Percentiles rank a stretch among this genome's conserved stretches.
These are phyloP conservation scores for Coccomyxa sp. DNA, from an alignment of 139 green algal genomes.

Conservation along the genomic window DNA sequence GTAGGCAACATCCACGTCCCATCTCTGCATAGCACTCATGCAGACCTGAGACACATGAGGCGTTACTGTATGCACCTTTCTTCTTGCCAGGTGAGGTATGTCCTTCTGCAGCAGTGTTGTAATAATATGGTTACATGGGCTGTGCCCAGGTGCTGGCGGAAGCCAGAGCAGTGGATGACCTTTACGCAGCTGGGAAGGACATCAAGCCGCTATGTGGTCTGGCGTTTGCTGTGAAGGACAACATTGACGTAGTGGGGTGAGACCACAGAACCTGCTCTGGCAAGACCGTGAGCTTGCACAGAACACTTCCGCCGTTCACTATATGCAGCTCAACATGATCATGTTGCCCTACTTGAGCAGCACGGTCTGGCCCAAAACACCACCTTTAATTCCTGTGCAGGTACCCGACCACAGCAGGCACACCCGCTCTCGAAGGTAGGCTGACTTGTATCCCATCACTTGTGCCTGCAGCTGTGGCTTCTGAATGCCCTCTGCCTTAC, in stretches of 20 bases:
- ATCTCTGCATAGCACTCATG: background rate
- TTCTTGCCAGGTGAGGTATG: no score
- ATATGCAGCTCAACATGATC: no score
- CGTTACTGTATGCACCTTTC: background rate
- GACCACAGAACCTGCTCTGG: background rate
- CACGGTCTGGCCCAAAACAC: no score
- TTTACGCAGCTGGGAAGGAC: background rate
- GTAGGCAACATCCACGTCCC: background rate
- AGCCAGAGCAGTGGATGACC: background rate
- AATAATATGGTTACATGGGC: no score
- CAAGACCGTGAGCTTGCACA: no score
- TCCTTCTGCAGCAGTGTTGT: no score
- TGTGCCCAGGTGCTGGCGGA: slow-evolving; percentile 5
- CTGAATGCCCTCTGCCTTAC: no score
- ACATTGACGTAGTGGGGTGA: slow-evolving; percentile 1
- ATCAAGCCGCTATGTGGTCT: slow-evolving; percentile 6
- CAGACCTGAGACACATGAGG: background rate
- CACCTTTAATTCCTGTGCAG: background rate
- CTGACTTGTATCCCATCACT: no score
- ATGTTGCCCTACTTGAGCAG: no score
- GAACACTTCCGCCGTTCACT: no score
- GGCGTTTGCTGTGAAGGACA: slow-evolving; percentile 11
- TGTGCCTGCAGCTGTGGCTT: no score
- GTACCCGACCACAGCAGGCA: background rate
- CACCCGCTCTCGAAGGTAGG: slow-evolving; percentile 1